A percentile compares a stretch with the other conserved stretches of the same genome.
These are phyloP conservation scores for Exophiala viscosa DNA, from an alignment of 2,329 filamentous ascomycete species.

Conservation along the genomic window DNA sequence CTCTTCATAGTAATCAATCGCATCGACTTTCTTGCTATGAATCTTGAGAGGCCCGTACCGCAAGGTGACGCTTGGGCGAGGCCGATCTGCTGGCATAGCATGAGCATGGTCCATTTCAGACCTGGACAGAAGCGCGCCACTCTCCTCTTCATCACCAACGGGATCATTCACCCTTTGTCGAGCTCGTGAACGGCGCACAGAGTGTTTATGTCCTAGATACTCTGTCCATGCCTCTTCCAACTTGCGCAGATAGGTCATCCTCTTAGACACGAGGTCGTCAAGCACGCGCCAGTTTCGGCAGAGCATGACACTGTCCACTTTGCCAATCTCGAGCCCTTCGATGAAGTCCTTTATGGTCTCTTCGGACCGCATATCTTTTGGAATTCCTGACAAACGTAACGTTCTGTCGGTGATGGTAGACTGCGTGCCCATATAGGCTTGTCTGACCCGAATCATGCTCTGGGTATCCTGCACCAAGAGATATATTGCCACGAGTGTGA, in stretches of 20 bases:
- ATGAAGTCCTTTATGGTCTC: conserved; percentile 79
- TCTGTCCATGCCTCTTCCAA: conserved; percentile 82
- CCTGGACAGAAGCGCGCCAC: conserved; percentile 55
- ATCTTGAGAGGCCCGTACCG: conserved; percentile 75
- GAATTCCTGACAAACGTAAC: conserved; percentile 85
- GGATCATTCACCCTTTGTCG: conserved; percentile 37
- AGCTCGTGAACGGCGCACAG: conserved; percentile 47
- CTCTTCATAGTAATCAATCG: conserved; percentile 92
- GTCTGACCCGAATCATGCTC: conserved; percentile 77
- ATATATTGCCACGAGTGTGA: conserved; percentile 76
- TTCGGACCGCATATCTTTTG: conserved; percentile 72
- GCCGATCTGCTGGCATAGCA: conserved; percentile 43
- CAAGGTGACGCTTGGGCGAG: conserved; percentile 66
- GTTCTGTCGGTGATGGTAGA: conserved; percentile 95
- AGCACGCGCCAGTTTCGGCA: conserved; percentile 83
- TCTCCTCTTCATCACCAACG: conserved; percentile 54
- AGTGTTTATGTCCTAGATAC: conserved; percentile 55
- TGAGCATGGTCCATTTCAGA: conserved; percentile 38
- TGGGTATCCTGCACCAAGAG: conserved; percentile 79
- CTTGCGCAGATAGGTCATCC: conserved; percentile 63
- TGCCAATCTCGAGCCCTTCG: conserved; percentile 82
- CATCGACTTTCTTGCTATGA: conserved; percentile 71
- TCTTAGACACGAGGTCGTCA: conserved; percentile 67
- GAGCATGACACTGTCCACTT: conserved; percentile 80
- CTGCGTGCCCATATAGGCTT: conserved; percentile 88